Base-by-base conservation (phyloP, 768 basidiomycete genomes). In the Tricholoma bakamatsutake region DNA sequence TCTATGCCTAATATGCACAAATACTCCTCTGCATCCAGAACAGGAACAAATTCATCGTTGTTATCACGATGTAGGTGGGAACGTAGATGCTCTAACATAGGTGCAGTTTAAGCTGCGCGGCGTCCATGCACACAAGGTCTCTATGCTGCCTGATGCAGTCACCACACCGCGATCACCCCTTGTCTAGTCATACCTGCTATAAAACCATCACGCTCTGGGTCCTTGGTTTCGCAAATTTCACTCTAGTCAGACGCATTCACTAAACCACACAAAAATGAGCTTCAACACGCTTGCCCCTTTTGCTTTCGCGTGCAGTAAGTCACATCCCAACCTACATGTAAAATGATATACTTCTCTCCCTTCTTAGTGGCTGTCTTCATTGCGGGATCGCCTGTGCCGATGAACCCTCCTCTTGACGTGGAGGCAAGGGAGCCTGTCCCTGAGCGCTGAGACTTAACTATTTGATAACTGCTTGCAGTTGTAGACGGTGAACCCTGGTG, bases 361-460 rank as follows among this genome's bases (percentile, higher is more conserved):
- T 24, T 24, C 21, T 24, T 12, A 63, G 62, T 59, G 60, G 37
- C 57, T 13, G 50, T 46, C 18, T 47, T 49, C 51, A 55, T 31
- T 28, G 55, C 42, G 27, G 62, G 58, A n/a, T 54, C 54, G 10
- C 62, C 60, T 17, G 37, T 63, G 18, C 62, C 60, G 33, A 50
- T 58, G 27, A 34, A 58, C 9, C 60, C 58, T 37, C 56, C 60
- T 17, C 58, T 61, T 34, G 62, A 63, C 35, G 60, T 63, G 30
- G 60, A 56, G 43, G 60, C 60, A 43, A 40, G 52, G 31, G 40
- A 53, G 13, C 40, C 52, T 8, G 11, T 15, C 11, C 52, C 52
- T 13, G 27, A 52, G 39, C 52, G 21, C 21, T 24, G 21, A 24
- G 21, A 1, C 21, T 24, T 24, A 24, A 24, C 1, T 24, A 24